phyloP scores from a whole-genome alignment of 106 monocot genomes.

The Posidonia australis region DNA sequence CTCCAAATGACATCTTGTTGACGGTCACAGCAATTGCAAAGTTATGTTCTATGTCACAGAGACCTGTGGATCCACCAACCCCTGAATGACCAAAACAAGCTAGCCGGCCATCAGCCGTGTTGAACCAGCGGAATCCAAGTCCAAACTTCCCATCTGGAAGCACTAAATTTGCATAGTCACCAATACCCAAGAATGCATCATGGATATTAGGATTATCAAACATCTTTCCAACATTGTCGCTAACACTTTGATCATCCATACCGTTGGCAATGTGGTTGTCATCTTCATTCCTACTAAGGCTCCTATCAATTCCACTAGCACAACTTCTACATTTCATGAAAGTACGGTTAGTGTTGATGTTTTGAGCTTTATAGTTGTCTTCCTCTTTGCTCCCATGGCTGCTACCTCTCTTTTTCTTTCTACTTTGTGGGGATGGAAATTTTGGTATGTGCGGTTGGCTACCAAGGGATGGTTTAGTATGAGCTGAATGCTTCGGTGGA shows the following conservation, averaged over 20 bases:
- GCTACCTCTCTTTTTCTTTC: slow-evolving; percentile 28
- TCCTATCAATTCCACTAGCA: background rate
- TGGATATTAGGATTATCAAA: slow-evolving; percentile 44
- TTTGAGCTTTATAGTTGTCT: slow-evolving; percentile 1
- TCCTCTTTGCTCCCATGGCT: slow-evolving; percentile 6
- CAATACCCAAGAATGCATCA: slow-evolving; percentile 69
- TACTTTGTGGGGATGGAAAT: slow-evolving; percentile 27
- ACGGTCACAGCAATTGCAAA: slow-evolving; percentile 86
- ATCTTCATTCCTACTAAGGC: background rate
- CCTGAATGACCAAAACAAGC: slow-evolving; percentile 81
- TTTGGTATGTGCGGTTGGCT: slow-evolving; percentile 58
- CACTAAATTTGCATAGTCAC: slow-evolving; percentile 42
- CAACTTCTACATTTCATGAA: slow-evolving; percentile 2
- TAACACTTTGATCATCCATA: background rate
- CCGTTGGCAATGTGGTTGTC: background rate
- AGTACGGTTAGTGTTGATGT: background rate
- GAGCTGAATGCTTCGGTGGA: slow-evolving; percentile 49
- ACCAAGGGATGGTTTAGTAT: slow-evolving; percentile 54
- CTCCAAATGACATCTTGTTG: slow-evolving; percentile 89
- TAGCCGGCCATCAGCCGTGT: slow-evolving; percentile 9
- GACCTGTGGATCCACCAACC: slow-evolving; percentile 87
- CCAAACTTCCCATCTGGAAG: slow-evolving; percentile 62
- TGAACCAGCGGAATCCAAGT: slow-evolving; percentile 71
- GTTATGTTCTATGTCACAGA: slow-evolving; percentile 64
- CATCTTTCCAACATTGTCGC: slow-evolving; percentile 5